Evolutionary conservation across 2,329 filamentous ascomycete genomes (phyloP).

Genomic region (Fusarium equiseti): DNA sequence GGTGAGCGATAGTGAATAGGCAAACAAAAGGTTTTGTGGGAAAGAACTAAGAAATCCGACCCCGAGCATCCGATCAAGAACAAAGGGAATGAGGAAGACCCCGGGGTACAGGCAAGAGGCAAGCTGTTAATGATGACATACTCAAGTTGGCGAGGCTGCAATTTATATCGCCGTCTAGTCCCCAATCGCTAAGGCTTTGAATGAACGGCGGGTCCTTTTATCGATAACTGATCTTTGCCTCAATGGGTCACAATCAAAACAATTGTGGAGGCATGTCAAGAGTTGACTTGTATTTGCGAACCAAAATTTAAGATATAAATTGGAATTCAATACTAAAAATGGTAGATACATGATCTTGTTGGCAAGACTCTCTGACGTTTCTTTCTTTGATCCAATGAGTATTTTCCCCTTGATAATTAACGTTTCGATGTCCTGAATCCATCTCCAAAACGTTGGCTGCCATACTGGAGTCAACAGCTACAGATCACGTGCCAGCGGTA

Average conservation of each 20-base stretch:
- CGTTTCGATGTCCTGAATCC: neutral
- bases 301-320: neutral
- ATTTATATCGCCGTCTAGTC: constrained; percentile 44
- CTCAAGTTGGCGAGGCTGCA: constrained; percentile 42
- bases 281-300: neutral
- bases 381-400: neutral
- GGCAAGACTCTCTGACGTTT: neutral
- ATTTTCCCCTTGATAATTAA: neutral
- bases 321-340: neutral
- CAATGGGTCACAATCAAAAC: constrained; percentile 25
- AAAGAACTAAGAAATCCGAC: constrained; percentile 11
- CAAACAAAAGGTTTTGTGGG: neutral
- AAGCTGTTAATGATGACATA: constrained; percentile 42
- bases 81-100: constrained; percentile 27
- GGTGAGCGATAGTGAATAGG: constrained; percentile 6
- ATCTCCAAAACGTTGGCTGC: neutral
- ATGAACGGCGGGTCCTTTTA: constrained; percentile 36
- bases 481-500: constrained; percentile 39
- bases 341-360: neutral
- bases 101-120: constrained; percentile 25
- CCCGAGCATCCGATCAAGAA: constrained; percentile 27
- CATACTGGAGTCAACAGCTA: neutral
- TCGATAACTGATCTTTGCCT: constrained; percentile 33
- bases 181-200: constrained; percentile 13
- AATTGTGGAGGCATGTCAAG: constrained; percentile 8